Base-by-base conservation (phyloP, 306 rosid species). In the Erythrophleum fordii region DNA sequence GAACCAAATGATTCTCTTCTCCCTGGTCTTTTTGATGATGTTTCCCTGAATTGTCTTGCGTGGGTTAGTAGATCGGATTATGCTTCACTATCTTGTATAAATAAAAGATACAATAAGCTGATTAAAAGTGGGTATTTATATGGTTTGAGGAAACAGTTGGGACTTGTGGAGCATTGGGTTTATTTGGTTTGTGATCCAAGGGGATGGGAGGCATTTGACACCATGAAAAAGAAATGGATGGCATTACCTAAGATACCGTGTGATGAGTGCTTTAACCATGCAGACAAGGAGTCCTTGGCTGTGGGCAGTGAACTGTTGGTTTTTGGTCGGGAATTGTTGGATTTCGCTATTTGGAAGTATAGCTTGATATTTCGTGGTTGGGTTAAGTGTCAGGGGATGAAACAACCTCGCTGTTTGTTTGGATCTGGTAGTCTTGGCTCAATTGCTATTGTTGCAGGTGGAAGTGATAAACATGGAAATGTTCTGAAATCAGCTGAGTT, bases 201-300 rank as follows among this genome's bases (percentile, higher is more conserved):
- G 64, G 93, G 88, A 44, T 92, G 95, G 93, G 93, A 81, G 81
- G 91, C 88, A 8, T 92, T 86, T 79, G 95, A 92, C 78, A 80
- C 87, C 13, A 60, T 34, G 80, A 82, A 86, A 46, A 83, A 83
- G 77, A 92, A 83, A 76, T 92, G 97, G 97, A 89, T 89, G 85
- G 12, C 87, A 17, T 80, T 92, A 77, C 97, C 97, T 73, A 86
- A 80, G 82, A 91, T 89, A 62, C 97, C 97, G 31, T 90, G 95
- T 82, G 92, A 92, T 37, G 97, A 92, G 79, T 92, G 95, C 73
- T 92, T 92, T 74, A 89, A 87, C 72, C 92, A 84, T 77, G 93
- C 95, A 23, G 97, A 92, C 80, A 92, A 90, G 82, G 97, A 92
- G 88, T 90, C 92, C 70, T 80, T 92, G 88, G 92, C 95, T 62